Base-by-base conservation (phyloP, 441 rosid genomes). In the Iberis amara region DNA sequence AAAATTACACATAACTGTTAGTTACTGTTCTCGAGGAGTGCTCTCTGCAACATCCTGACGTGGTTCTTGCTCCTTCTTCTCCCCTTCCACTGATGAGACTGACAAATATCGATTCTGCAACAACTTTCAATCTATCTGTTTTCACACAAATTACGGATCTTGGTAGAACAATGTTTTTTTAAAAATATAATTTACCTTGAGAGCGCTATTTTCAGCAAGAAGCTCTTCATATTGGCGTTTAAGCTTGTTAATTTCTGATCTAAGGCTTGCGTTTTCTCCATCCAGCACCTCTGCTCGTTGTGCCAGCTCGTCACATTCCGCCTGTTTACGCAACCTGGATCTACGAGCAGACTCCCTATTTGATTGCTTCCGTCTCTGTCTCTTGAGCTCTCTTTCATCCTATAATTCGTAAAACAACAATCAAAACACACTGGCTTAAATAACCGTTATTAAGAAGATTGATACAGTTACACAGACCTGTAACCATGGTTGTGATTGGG, bases 311-410 rank as follows among this genome's bases (percentile, higher is more conserved):
- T 88, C 98, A 48, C 96, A 92, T 64, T 88, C 96, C 21, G 92
- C 98, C 94, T 88, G 96, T 69, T 92, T 92, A 48, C 98, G 96
- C 78, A 92, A 70, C 65, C 98, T 77, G 49, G 98, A 92, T 40
- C 94, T 78, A 12, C 95, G 86, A 62, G 98, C 98, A 58, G 96
- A 88, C 65, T 88, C 98, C 59, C 96, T 78, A 71, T 92, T 92
- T 39, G 98, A 92, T 69, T 88, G 89, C 70, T 92, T 92, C 57
- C 95, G 78, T 79, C 77, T 82, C 68, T 86, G 96, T 62, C 89
- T 73, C 80, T 86, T 89, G 57, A 82, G 63, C 69, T 89, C 96
- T 66, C 91, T 76, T 59, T 84, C 96, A 62, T 89, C 95, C 98
- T 88, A 33, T n/a, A 11, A 8, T 24, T 15, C 8, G 12, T 38